Evolutionary conservation across 2,329 filamentous ascomycete genomes (phyloP).

Genomic region (Trichophyton benhamiae): DNA sequence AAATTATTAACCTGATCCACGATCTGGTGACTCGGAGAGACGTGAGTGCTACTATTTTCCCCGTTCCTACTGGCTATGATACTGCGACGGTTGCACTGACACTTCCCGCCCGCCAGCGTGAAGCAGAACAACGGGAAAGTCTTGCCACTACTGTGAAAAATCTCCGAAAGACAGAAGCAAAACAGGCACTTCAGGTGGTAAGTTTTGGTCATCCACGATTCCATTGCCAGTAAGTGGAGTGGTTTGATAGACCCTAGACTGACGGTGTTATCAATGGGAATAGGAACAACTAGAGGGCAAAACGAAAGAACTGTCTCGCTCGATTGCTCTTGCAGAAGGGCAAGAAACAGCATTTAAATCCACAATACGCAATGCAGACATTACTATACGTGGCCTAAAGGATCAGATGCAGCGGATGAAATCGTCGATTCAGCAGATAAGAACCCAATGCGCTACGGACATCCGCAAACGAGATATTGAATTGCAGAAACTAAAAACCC

Average conservation of each 20-base stretch:
- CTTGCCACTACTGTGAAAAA: constrained; percentile 65
- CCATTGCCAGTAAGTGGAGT: not conserved
- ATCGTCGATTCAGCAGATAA: constrained; percentile 65
- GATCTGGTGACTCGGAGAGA: constrained; percentile 84
- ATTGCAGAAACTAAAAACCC: constrained; percentile 76
- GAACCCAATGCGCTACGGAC: constrained; percentile 78
- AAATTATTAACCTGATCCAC: constrained; percentile 85
- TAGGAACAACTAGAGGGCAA: constrained; percentile 44
- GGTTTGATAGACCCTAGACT: not conserved
- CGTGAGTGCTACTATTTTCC: constrained; percentile 41
- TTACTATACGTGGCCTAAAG: constrained; percentile 60
- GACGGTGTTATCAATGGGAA: not conserved
- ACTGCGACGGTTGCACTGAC: not conserved
- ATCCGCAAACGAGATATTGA: constrained; percentile 81
- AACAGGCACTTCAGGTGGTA: constrained; percentile 57
- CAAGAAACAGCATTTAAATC: constrained; percentile 57
- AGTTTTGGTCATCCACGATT: constrained; percentile 19
- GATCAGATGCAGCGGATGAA: constrained; percentile 75
- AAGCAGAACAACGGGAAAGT: constrained; percentile 76
- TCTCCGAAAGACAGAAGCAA: constrained; percentile 61
- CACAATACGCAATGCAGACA: constrained; percentile 62
- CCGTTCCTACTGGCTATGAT: constrained; percentile 34
- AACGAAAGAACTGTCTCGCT: constrained; percentile 44
- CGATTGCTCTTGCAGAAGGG: constrained; percentile 50
- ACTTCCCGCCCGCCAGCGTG: constrained; percentile 47